phyloP scores from a whole-genome alignment of 1,139 yeast species.

The Nakaseomyces uthaithaninus region DNA sequence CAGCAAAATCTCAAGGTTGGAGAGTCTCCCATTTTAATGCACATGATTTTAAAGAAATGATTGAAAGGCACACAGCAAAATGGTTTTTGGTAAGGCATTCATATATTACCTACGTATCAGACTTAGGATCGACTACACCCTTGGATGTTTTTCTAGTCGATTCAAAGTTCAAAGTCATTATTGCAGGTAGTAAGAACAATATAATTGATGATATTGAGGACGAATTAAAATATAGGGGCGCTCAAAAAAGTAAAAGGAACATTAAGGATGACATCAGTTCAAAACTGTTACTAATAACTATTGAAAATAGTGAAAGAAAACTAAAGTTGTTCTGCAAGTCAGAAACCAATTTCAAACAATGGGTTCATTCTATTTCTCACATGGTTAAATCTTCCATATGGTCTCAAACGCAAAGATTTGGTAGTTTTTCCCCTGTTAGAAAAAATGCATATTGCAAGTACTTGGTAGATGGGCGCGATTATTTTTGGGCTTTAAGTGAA shows the following conservation, averaged over 20 bases:
- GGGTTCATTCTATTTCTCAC: conserved; percentile 66
- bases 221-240: conserved; percentile 15
- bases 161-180: conserved; percentile 49
- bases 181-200: conserved; percentile 38
- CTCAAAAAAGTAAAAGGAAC: conserved; percentile 31
- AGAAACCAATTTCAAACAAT: conserved; percentile 57
- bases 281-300: conserved; percentile 45
- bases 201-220: conserved; percentile 27
- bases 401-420: conserved; percentile 69
- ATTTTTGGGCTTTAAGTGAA: conserved; percentile 91
- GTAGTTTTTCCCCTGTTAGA: conserved; percentile 88
- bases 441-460: conserved; percentile 83
- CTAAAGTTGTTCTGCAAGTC: conserved; percentile 68
- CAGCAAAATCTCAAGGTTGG: conserved; percentile 91
- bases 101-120: conserved; percentile 77
- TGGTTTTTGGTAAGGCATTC: conserved; percentile 87
- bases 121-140: conserved; percentile 78
- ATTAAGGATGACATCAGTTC: conserved; percentile 25
- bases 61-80: conserved; percentile 79
- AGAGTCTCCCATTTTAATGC: conserved; percentile 82
- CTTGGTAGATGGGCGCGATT: conserved; percentile 95
- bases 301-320: conserved; percentile 73
- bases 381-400: conserved; percentile 67
- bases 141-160: conserved; percentile 87
- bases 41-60: conserved; percentile 75